Conservation (phyloP, 1,284 basidiomycete species). For the Takashimella tepidaria region DNA sequence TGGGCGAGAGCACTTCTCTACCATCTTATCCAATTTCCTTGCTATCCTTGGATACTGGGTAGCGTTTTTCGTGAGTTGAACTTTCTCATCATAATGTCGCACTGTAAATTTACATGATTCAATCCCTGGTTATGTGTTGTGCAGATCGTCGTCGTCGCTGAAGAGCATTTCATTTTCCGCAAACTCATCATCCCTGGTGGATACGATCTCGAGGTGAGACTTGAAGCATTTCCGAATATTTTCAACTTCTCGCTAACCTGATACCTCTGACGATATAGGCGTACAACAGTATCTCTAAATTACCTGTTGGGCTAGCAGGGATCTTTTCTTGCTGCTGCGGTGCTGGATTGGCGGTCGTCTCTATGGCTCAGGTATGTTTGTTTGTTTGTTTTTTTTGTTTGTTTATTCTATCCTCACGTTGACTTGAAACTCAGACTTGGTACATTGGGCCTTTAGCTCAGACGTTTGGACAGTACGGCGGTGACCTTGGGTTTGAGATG, state of each 20-base stretch:
- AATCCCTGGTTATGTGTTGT: neutral
- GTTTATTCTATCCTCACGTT: neutral
- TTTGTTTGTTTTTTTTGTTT: neutral
- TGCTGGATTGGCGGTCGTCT: conserved; percentile 49
- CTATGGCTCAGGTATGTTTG: conserved; percentile 22
- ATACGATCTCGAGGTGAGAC: conserved; percentile 54
- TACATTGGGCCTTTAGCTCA: conserved; percentile 55
- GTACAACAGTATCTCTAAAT: conserved; percentile 53
- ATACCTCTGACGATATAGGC: no score
- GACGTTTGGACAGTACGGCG: conserved; percentile 51
- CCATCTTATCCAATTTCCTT: conserved; percentile 54
- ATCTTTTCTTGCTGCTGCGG: conserved; percentile 53
- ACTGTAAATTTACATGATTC: conserved; percentile 17
- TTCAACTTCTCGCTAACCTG: no score
- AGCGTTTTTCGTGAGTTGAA: conserved; percentile 52
- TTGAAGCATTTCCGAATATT: no score
- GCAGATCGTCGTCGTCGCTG: conserved; percentile 53
- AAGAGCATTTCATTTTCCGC: conserved; percentile 59
- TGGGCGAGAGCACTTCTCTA: conserved; percentile 59
- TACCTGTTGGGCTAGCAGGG: conserved; percentile 58
- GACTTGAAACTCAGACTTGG: conserved; percentile 37
- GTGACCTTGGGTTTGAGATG: conserved; percentile 59
- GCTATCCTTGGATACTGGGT: conserved; percentile 62
- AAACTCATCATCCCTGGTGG: conserved; percentile 46
- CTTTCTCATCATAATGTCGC: neutral